Base-by-base conservation (phyloP, 495 filamentous ascomycete genomes). In the Penicillium longicatenatum region DNA sequence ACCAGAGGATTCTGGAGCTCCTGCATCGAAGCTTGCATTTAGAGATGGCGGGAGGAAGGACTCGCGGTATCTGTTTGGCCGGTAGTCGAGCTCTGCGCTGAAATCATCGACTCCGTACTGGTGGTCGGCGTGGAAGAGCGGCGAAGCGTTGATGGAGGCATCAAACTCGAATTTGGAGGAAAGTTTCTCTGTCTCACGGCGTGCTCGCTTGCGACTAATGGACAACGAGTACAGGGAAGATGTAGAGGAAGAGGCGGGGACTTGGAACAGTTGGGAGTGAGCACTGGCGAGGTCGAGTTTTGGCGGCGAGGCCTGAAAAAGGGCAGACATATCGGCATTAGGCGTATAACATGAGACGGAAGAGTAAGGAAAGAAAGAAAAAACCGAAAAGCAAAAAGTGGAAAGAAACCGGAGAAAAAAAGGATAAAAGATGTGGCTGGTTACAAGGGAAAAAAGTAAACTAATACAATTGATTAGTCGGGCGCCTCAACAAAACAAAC, bases 201-300 rank as follows among this genome's bases (percentile, higher is more conserved):
- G 74, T 5, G 70, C 57, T 44, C 79, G 73, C 61, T 83, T 82
- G 42, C 78, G 77, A 56, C 66, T 66, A 22, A 84, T 59, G 42
- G 79, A 86, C 9, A 85, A 83, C 9, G 85, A 86, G 57, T 87
- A 84, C 17, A 84, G 62, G 9, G 86, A 83, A 8, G 85, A 83
- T 3, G 83, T 76, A 5, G 86, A 86, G 5, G 84, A 80, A 16
- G 88, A 84, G n/a, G 74, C 69, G 5, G 89, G 89, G 2, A 87
- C 82, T 57, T 85, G 88, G 68, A 91, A 92, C 63, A 92, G 72
- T 54, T 83, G 80, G 5, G 82, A 83, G 57, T 75, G 79, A 26
- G 80, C 74, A 54, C 76, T 82, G 35, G 69, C 82, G 69, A 64
- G 81, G 74, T 82, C 86, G 67, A 74, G 74, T 70, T 74, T 79